Conservation (phyloP, 2,329 filamentous ascomycete genomes). For the Neofusicoccum cordaticola region DNA sequence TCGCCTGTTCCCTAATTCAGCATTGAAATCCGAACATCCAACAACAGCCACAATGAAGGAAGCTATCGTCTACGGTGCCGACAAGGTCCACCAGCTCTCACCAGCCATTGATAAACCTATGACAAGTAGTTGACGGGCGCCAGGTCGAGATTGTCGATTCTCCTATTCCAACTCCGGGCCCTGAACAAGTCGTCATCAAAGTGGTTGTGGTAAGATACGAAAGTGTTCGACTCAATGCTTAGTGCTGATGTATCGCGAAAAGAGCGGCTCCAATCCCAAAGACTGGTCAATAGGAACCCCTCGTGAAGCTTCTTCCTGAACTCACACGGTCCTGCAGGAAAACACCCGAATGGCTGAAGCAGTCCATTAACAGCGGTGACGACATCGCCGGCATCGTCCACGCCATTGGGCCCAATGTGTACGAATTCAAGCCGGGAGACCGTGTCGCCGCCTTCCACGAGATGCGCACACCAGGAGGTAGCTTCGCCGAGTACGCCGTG, state of each 20-base stretch:
- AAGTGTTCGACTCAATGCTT: no score
- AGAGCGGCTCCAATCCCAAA: constrained; percentile 44
- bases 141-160: constrained; percentile 39
- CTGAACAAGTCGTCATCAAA: constrained; percentile 39
- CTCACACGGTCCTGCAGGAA: constrained; percentile 25
- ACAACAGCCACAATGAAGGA: constrained; percentile 24
- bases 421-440: constrained; percentile 58
- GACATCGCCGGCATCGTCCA: constrained; percentile 57
- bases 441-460: constrained; percentile 57
- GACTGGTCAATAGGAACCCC: constrained; percentile 39
- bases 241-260: background rate
- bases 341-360: constrained; percentile 23
- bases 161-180: constrained; percentile 30
- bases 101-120: background rate
- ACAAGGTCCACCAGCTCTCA: background rate
- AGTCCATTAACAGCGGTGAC: constrained; percentile 48
- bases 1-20: background rate
- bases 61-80: constrained; percentile 23
- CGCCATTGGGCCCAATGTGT: constrained; percentile 54
- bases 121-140: background rate
- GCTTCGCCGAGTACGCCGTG: constrained; percentile 62
- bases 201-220: constrained; percentile 29
- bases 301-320: constrained; percentile 20
- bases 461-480: constrained; percentile 52
- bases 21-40: background rate